Base-by-base conservation (phyloP, 1,284 basidiomycete species). In the Hymenochaete sp. region DNA sequence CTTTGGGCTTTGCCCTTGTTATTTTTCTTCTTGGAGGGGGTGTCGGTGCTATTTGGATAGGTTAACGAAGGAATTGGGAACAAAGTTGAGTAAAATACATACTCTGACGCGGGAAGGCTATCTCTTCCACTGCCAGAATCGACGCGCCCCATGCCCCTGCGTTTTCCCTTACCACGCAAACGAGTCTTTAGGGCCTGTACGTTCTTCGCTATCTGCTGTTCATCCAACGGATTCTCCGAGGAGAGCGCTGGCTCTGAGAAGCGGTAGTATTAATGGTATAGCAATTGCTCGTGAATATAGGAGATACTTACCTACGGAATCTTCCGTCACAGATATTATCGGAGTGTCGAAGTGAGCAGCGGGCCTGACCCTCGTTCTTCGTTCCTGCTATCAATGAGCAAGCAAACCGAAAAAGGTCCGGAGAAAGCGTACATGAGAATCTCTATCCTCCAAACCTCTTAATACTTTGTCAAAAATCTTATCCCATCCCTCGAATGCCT, bases 171-270 rank as follows among this genome's bases (percentile, higher is more conserved):
- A 13, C 79, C 80, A 44, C 83, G 77, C 38, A 95, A 66, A 29
- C 90, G 75, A 44, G 76, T 82, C 62, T 93, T 96, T 45, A 98
- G 70, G 0, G 89, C 90, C 57, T 93, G 84, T 1, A 96, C 87
- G 57, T 93, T 97, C 56, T 87, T 76, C 8, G 93, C 82, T 55
- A 98, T 97, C 57, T 91, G 82, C 57, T 93, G 82, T 44, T 88
- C 88, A 52, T 93, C 88, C 38, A 75, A 69, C n/a, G 74, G 66
- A 2, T 63, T 58, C 38, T 78, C 75, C n/a, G 69, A 62, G 11
- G 71, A 68, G 52, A 77, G 67, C 1, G 79, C 72, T 0, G 82
- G 80, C 41, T 67, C 81, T 51, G 14, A 4, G 24, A 27, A 7
- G n/a, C n/a, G n/a, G 4, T 9, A 29, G 33, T 26, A n/a, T 16